These are phyloP conservation scores for Phytopythium oedochilum DNA, from an alignment of 352 stramenopile genomes.

Conservation along the genomic window DNA sequence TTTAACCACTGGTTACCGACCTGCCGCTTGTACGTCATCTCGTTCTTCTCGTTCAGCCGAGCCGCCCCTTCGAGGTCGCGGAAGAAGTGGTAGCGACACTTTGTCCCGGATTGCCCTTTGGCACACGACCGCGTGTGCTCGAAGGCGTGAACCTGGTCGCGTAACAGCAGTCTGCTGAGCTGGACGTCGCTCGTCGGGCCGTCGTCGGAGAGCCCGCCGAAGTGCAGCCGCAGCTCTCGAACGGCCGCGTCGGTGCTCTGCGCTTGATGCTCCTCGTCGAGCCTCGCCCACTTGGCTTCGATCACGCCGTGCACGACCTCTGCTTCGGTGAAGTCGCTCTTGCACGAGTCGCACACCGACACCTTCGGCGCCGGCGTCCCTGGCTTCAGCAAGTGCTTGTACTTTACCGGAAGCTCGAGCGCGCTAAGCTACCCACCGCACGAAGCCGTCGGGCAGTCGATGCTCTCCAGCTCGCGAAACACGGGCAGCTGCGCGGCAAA, in stretches of 20 bases:
- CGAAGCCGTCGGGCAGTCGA: too few relatives aligned
- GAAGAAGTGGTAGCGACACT: slow-evolving; percentile 25
- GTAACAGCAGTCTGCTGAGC: slow-evolving; percentile 11
- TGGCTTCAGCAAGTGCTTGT: slow-evolving; percentile 7
- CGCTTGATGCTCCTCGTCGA: slow-evolving; percentile 7
- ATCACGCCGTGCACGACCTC: slow-evolving; percentile 4
- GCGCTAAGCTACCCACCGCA: too few relatives aligned
- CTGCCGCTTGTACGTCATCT: slow-evolving; percentile 11
- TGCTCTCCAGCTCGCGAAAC: too few relatives aligned
- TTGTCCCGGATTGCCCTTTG: slow-evolving; percentile 9
- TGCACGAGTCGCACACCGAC: slow-evolving; percentile 2
- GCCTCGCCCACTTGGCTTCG: slow-evolving; percentile 4
- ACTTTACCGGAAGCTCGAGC: slow-evolving; percentile 5
- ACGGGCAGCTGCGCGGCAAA: slow-evolving; percentile 15
- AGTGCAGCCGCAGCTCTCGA: slow-evolving; percentile 2
- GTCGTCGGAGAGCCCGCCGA: slow-evolving; percentile 10
- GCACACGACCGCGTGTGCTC: slow-evolving; percentile 14
- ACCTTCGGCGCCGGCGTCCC: not conserved
- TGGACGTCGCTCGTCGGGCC: slow-evolving; percentile 7
- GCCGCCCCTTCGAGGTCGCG: slow-evolving; percentile 2
- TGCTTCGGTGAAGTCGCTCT: slow-evolving; percentile 4
- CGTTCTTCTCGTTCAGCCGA: slow-evolving; percentile 6
- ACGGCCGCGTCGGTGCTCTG: slow-evolving; percentile 6
- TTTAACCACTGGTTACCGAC: slow-evolving; percentile 27
- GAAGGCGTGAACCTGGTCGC: slow-evolving; percentile 14